Evolutionary conservation across 108 stramenopile species (phyloP).

Genomic region (Nitzschia palea): DNA sequence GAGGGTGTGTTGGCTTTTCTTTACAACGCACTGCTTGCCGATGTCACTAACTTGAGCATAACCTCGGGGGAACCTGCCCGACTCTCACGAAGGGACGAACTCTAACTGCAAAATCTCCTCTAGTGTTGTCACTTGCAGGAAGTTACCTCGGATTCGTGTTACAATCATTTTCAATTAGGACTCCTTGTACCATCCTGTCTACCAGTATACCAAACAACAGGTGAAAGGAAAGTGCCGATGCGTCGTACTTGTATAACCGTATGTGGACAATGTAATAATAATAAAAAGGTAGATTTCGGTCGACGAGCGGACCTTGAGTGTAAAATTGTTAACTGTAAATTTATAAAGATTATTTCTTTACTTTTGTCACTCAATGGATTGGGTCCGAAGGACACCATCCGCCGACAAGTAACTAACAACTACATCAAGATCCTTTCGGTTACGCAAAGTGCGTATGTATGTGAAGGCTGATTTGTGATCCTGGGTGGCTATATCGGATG

Average conservation of each 20-base stretch:
- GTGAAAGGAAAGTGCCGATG: no score
- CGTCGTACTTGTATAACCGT: no score
- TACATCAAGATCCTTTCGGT: slow-evolving; percentile 26
- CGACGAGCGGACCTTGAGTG: no score
- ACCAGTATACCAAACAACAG: no score
- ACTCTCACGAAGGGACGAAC: slow-evolving; percentile 33
- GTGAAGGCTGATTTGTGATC: slow-evolving; percentile 47
- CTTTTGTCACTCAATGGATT: neutral
- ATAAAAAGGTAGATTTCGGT: no score
- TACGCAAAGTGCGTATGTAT: slow-evolving; percentile 43
- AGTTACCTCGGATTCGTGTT: no score
- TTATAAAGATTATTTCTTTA: no score
- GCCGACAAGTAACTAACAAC: slow-evolving; percentile 34
- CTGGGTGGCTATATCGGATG: slow-evolving; percentile 33
- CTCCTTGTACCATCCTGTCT: no score
- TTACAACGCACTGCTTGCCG: slow-evolving; percentile 27
- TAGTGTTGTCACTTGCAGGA: no score
- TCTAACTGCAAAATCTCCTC: slow-evolving; percentile 6
- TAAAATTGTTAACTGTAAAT: no score
- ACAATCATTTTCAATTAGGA: no score
- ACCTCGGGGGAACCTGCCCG: slow-evolving; percentile 44
- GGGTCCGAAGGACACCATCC: slow-evolving; percentile 35
- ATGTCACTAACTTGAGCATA: slow-evolving; percentile 27
- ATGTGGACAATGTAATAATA: no score
- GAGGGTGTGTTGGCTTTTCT: slow-evolving; percentile 52